Evolutionary conservation across 768 basidiomycete genomes (phyloP).

Genomic region (Auriscalpium orientale): DNA sequence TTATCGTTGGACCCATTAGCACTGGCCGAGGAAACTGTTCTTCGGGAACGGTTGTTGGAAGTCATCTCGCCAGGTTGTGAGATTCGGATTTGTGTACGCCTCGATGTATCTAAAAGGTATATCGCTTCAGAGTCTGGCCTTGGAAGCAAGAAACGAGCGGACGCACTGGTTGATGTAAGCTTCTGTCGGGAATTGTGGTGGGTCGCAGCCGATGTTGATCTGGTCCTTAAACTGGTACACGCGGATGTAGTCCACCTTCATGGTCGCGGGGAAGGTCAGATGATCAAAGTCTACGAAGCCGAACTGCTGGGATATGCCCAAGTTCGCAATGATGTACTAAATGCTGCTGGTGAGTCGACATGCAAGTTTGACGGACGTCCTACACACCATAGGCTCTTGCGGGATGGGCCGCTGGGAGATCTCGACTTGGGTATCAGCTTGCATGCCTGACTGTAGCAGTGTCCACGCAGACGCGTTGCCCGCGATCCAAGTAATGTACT

Average conservation of each 20-base stretch:
- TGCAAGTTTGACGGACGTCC: neutral
- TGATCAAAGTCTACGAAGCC: slow-evolving; percentile 47
- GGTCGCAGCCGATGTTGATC: slow-evolving; percentile 61
- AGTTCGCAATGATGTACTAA: slow-evolving; percentile 47
- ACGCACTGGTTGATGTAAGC: slow-evolving; percentile 68
- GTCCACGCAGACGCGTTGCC: slow-evolving; percentile 32
- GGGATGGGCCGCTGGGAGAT: slow-evolving; percentile 31
- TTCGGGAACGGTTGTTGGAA: slow-evolving; percentile 42
- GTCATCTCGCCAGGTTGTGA: slow-evolving; percentile 41
- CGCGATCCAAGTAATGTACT: slow-evolving; percentile 38
- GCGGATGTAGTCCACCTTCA: slow-evolving; percentile 78
- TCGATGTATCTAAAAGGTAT: slow-evolving; percentile 41
- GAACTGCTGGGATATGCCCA: slow-evolving; percentile 57
- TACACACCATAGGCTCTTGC: slow-evolving; percentile 34
- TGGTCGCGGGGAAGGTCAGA: slow-evolving; percentile 42
- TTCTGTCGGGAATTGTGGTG: slow-evolving; percentile 62
- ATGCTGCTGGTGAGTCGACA: neutral
- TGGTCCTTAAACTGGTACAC: slow-evolving; percentile 53
- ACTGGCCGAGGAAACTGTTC: slow-evolving; percentile 38
- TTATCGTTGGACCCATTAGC: slow-evolving; percentile 17
- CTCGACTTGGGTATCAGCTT: slow-evolving; percentile 23
- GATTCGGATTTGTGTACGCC: slow-evolving; percentile 64
- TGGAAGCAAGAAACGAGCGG: neutral
- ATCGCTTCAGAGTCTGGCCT: neutral
- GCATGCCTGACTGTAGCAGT: slow-evolving; percentile 27